Percentiles rank a stretch among this genome's conserved stretches.
These are phyloP conservation scores for Hirschfeldia incana DNA, from an alignment of 345 rosid species.

Conservation along the genomic window DNA sequence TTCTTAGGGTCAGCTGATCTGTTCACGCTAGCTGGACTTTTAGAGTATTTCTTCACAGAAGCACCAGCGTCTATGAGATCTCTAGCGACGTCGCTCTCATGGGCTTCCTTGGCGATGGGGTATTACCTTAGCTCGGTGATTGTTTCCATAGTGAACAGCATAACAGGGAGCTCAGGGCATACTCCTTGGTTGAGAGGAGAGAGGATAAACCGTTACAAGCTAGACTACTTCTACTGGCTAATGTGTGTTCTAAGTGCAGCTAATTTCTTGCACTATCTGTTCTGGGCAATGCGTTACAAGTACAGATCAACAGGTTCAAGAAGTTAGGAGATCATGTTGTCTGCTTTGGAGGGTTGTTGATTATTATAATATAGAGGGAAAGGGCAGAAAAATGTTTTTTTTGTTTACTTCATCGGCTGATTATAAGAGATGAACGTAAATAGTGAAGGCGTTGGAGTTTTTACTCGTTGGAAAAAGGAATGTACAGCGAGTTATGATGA, in stretches of 20 bases:
- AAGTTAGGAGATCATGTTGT: neutral
- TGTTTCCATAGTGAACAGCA: slow-evolving; percentile 57
- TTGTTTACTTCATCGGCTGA: slow-evolving; percentile 28
- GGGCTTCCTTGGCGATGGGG: slow-evolving; percentile 74
- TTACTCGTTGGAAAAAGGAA: slow-evolving; percentile 26
- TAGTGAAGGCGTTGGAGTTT: slow-evolving; percentile 12
- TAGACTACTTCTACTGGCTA: slow-evolving; percentile 81
- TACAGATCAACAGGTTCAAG: slow-evolving; percentile 48
- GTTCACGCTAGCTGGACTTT: slow-evolving; percentile 70
- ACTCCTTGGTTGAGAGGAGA: slow-evolving; percentile 74
- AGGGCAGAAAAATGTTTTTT: neutral
- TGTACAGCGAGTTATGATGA: slow-evolving; percentile 35
- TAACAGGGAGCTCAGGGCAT: slow-evolving; percentile 47
- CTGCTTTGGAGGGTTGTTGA: neutral
- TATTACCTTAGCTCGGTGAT: slow-evolving; percentile 73
- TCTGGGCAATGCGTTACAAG: slow-evolving; percentile 78
- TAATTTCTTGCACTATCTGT: slow-evolving; percentile 77
- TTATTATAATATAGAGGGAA: neutral
- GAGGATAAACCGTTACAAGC: slow-evolving; percentile 74
- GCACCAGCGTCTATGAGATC: slow-evolving; percentile 78
- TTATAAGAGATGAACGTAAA: slow-evolving; percentile 32
- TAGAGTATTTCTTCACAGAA: slow-evolving; percentile 82
- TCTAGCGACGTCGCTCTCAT: slow-evolving; percentile 70
- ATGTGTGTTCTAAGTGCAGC: slow-evolving; percentile 74
- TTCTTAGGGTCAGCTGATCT: slow-evolving; percentile 83